Base-by-base conservation (phyloP, 805 yeast species). In the Groenewaldozyma tartarivorans region DNA sequence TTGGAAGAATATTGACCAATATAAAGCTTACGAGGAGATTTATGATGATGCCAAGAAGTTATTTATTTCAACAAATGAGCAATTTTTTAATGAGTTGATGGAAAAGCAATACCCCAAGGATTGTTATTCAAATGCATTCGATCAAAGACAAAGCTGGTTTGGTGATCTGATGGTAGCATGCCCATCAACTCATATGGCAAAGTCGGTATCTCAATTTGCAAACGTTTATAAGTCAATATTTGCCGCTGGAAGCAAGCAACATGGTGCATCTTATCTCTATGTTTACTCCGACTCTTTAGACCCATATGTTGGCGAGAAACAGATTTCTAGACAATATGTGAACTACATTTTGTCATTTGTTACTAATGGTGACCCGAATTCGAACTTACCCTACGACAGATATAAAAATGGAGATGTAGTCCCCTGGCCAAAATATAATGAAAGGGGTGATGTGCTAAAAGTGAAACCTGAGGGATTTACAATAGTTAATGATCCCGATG, bases 171-270 rank as follows among this genome's bases (percentile, higher is more conserved):
- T 45, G 19, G 22, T 41, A 38, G 38, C 35, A 22, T 47, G 50
- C 38, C 50, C 50, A 5, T n/a, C n/a, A n/a, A 41, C 47, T 5
- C 20, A 38, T 20, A 20, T 20, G 17, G n/a, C n/a, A n/a, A n/a
- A n/a, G n/a, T n/a, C n/a, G n/a, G 33, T 43, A 7, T 45, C 49
- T n/a, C 33, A 43, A 6, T 34, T n/a, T 16, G 37, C 33, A 4
- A 32, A 41, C n/a, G 44, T 44, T 4, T 44, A 44, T 37, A 44
- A 44, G 35, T 22, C 30, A 26, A n/a, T 44, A 4, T 44, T 44
- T 21, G 24, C 44, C 5, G 37, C 43, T 3, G 42, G 44, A 11
- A 32, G 39, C 2, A 22, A 15, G 34, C 37, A 30, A 11, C 47
- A 44, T 27, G 44, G 44, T 13, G 44, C 44, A 18, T 38, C 44